These are phyloP conservation scores for Coemansia sp. DNA, from an alignment of 192 early-diverging fungal species.

Conservation along the genomic window DNA sequence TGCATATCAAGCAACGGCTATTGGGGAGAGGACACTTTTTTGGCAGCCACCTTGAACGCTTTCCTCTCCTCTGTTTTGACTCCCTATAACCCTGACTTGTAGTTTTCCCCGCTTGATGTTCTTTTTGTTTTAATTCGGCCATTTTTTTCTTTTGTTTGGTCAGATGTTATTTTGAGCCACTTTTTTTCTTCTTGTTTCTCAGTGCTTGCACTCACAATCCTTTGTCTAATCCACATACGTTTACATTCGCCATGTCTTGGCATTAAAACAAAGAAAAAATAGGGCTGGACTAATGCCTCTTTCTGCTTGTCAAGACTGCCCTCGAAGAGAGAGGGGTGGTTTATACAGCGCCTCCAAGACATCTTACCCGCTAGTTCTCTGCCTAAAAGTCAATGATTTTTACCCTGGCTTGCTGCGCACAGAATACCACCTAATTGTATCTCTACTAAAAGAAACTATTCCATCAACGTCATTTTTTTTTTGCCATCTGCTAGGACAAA, in stretches of 20 bases:
- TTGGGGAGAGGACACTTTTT: not conserved
- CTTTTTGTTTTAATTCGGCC: not conserved
- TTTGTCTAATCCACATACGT: not conserved
- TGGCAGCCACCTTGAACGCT: not conserved
- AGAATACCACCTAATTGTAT: not conserved
- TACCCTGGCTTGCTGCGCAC: not conserved
- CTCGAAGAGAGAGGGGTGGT: not conserved
- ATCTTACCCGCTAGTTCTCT: not conserved
- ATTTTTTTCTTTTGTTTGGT: not conserved
- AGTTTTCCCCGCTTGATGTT: not conserved
- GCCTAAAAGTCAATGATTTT: not conserved
- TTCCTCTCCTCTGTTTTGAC: not conserved
- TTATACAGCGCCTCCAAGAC: not conserved
- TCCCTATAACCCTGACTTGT: not conserved
- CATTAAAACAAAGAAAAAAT: not conserved
- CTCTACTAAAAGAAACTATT: not conserved
- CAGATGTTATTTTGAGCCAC: slow-evolving; percentile 11
- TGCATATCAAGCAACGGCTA: not conserved
- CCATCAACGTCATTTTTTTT: not conserved
- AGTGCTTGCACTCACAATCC: slow-evolving; percentile 2
- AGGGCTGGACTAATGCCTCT: slow-evolving; percentile 3
- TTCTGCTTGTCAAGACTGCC: not conserved
- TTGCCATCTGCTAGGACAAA: not conserved
- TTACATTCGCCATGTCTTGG: slow-evolving; percentile 1
- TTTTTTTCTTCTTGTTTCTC: not conserved